A percentile compares a stretch with the other conserved stretches of the same genome.
Evolutionary conservation across 495 filamentous ascomycete genomes (phyloP).

Genomic region (Aspergillus ellipticus): DNA sequence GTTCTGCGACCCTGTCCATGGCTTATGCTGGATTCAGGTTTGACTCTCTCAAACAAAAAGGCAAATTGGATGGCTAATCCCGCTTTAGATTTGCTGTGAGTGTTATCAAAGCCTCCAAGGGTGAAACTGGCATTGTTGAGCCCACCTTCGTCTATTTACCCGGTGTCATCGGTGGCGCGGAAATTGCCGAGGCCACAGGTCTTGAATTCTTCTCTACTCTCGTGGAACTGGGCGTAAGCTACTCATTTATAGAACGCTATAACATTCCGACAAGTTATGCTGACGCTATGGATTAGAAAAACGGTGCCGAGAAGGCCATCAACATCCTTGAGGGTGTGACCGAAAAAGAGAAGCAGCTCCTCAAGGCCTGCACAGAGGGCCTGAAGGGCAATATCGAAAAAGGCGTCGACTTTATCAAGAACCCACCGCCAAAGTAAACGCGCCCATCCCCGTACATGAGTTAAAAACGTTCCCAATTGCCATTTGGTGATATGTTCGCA

Average conservation of each 20-base stretch:
- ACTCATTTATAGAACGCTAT: neutral
- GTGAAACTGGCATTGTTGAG: conserved; percentile 88
- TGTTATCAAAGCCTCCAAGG: conserved; percentile 80
- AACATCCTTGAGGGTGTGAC: conserved; percentile 72
- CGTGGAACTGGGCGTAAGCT: conserved; percentile 86
- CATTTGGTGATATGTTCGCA: conserved; percentile 17
- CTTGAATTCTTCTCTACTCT: conserved; percentile 95
- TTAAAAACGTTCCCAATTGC: conserved; percentile 10
- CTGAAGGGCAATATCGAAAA: conserved; percentile 91
- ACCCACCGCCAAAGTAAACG: conserved; percentile 71
- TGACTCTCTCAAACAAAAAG: conserved; percentile 7
- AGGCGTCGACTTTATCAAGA: conserved; percentile 85
- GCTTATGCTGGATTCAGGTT: conserved; percentile 93
- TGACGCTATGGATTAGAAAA: conserved; percentile 50
- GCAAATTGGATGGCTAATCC: conserved; percentile 21
- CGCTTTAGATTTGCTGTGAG: conserved; percentile 80
- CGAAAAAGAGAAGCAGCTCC: conserved; percentile 80
- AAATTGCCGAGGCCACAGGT: conserved; percentile 74
- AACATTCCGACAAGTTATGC: neutral
- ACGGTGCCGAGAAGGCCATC: conserved; percentile 75
- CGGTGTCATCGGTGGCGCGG: conserved; percentile 82
- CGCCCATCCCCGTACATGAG: conserved; percentile 22
- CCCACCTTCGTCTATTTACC: conserved; percentile 93
- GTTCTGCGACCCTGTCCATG: conserved; percentile 96
- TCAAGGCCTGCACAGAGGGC: conserved; percentile 67